These are phyloP conservation scores for Lachancea meyersii DNA, from an alignment of 805 yeast species.

Conservation along the genomic window DNA sequence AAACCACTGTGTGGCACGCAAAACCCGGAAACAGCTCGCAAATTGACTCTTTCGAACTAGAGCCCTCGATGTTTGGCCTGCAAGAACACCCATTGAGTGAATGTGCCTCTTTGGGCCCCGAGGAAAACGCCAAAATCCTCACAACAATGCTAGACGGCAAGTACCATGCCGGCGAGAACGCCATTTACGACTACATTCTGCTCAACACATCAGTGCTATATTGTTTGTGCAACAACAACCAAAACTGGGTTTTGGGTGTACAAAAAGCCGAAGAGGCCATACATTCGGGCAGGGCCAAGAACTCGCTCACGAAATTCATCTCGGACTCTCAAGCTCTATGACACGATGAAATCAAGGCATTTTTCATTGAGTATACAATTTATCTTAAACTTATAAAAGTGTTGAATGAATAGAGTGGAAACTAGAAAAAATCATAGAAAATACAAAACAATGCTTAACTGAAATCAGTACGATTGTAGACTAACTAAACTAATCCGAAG, in stretches of 20 bases:
- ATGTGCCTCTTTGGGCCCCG: constrained; percentile 83
- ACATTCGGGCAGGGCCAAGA: constrained; percentile 56
- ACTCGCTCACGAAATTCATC: constrained; percentile 49
- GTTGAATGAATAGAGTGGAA: no score
- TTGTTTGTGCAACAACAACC: constrained; percentile 63
- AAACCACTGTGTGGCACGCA: constrained; percentile 70
- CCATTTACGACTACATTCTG: constrained; percentile 83
- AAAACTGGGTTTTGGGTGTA: constrained; percentile 74
- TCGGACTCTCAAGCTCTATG: constrained; percentile 18
- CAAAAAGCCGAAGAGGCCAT: constrained; percentile 64
- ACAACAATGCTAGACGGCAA: constrained; percentile 40
- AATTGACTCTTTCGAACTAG: constrained; percentile 40
- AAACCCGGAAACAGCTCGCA: constrained; percentile 20
- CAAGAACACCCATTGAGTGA: constrained; percentile 58
- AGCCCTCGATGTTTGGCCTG: constrained; percentile 78
- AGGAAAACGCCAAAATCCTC: constrained; percentile 64
- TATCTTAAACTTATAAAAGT: no score
- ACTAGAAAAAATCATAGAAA: no score
- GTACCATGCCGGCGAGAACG: constrained; percentile 42
- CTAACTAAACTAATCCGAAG: no score
- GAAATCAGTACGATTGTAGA: no score
- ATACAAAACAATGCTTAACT: no score
- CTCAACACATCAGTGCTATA: constrained; percentile 86
- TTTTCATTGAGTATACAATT: no score
- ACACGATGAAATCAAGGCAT: no score